Evolutionary conservation across 1,284 basidiomycete genomes (phyloP), one percentile per base, ranked within the genome.

Genomic region (Gastroboletus turbinatus): DNA sequence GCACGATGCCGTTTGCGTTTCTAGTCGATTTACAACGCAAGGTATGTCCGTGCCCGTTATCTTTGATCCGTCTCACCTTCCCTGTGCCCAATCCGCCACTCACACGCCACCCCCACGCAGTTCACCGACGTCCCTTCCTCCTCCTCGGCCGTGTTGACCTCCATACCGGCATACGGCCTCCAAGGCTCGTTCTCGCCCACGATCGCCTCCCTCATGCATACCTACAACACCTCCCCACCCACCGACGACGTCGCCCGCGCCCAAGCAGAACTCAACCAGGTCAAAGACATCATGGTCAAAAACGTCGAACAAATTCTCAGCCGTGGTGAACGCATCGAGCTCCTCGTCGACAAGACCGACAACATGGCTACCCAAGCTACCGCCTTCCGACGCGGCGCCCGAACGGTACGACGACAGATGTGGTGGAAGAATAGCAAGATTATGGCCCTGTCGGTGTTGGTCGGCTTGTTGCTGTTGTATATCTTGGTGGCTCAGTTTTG

Each of bases 211-310:
- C 80, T 96, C 59, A 87, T 96, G 83, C 82, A 90, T 65, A 84
- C 87, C 53, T 98, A 92, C 78, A 95, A 94, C 68, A 90, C 90
- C 36, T 77, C 86, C 16, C 94, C 94, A n/a, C 92, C 94, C 9
- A 78, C 82, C n/a, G 96, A 99, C 70, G 94, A 96, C 56, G 86
- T 98, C 56, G 78, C 86, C 33, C 89, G 92, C 60, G 96, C 97
- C 3, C 94, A 96, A 69, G 82, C 82, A 10, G 96, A 99, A 70
- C 81, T 99, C 32, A 89, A 90, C 59, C 90, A 95, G 66, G 94
- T 96, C 47, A 98, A 98, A 74, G 91, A 96, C 65, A 94, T 98
- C 74, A 97, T 98, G 94, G 95, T 97, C 39, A 91, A 95, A 73
- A 96, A 96, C 70, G 94, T 96, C 57, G 93, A 96, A 73, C 90